Base-by-base conservation (phyloP, 768 basidiomycete species). In the Russula vinacea region DNA sequence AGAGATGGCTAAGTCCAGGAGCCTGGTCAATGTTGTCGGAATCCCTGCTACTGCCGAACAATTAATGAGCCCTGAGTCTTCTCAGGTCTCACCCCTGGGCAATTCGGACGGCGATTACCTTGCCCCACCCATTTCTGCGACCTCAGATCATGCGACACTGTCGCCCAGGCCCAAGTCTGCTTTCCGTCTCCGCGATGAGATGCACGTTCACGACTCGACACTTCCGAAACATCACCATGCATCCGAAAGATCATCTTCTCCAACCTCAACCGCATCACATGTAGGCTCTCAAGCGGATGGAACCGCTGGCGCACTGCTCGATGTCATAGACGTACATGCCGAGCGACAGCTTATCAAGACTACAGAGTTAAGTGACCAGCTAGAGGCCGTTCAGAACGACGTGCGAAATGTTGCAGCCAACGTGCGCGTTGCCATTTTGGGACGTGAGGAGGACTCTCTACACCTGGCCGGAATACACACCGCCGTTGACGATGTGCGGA, bases 181-280 rank as follows among this genome's bases (percentile, higher is more conserved):
- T 17, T 69, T 69, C 56, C 60, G 66, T 42, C 40, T 69, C 16
- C 68, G 68, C 26, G 68, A 69, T 8, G 68, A 69, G 42, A 61
- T 68, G 68, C 66, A 62, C n/a, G 14, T 22, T 35, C 62, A 42
- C 17, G 45, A 57, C 33, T 33, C 33, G 26, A 26, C 29, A 42
- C 39, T 26, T 39, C 5, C 32, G 26, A 42, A 29, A 33, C 37
- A 19, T 6, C 50, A 44, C 40, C 17, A 9, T 8, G 14, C 24
- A 35, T 57, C 59, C 33, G 35, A 35, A 51, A 35, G 44, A 24
- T 26, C 53, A 19, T 4, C 7, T 16, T n/a, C 66, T 17, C 51
- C 53, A 22, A 56, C 59, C 6, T 42, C 58, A 54, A 49, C 40
- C 29, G 58, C 67, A 42, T 49, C 65, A 32, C 32, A 16, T 2